phyloP scores from a whole-genome alignment of 139 green algal species.

The Coelastrella sp. region DNA sequence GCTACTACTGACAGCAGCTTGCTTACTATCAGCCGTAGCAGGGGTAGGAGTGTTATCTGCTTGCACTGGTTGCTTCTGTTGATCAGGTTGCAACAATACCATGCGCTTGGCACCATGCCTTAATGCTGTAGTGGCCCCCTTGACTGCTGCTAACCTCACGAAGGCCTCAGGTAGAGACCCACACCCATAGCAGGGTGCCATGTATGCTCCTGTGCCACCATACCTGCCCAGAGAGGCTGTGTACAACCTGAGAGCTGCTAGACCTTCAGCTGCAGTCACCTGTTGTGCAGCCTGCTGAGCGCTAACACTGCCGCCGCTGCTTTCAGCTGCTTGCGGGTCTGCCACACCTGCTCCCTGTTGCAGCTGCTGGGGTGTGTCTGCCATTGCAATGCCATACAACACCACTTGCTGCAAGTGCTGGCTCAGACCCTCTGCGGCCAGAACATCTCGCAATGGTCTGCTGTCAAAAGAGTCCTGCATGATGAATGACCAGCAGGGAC shows the following conservation, averaged over 20 bases:
- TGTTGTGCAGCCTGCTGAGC: no score
- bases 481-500: background rate
- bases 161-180: slow-evolving; percentile 76
- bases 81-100: background rate
- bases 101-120: slow-evolving; percentile 53
- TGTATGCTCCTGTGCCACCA: slow-evolving; percentile 61
- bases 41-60: background rate
- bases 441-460: slow-evolving; percentile 44
- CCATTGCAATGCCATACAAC: slow-evolving; percentile 76
- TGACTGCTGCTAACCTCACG: slow-evolving; percentile 58
- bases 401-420: slow-evolving; percentile 66
- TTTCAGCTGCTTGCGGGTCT: background rate
- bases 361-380: slow-evolving; percentile 17
- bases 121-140: slow-evolving; percentile 67
- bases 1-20: background rate
- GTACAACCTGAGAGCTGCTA: slow-evolving; percentile 64
- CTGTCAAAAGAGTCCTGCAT: slow-evolving; percentile 37
- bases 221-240: slow-evolving; percentile 62
- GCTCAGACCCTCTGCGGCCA: slow-evolving; percentile 55
- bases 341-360: slow-evolving; percentile 3
- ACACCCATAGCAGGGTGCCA: slow-evolving; percentile 75
- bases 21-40: background rate
- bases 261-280: slow-evolving; percentile 52
- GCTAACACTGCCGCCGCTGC: background rate
- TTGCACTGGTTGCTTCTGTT: background rate